A percentile compares a stretch with the other conserved stretches of the same genome.
Conservation (phyloP, 495 filamentous ascomycete genomes). For the Thermothielavioides terrestris region DNA sequence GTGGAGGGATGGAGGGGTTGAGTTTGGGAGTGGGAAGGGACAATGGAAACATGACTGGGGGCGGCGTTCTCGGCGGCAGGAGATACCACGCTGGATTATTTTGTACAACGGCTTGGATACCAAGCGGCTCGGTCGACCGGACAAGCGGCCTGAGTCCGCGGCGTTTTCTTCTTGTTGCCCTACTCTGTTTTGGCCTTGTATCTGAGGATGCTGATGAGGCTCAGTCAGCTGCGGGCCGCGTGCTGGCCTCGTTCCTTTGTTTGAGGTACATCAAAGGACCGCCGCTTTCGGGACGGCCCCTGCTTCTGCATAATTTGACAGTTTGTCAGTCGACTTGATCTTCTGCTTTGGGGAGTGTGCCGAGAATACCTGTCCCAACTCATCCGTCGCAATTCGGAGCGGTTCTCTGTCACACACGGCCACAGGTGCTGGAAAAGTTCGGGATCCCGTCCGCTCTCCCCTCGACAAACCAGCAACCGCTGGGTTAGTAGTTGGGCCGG, state of each 20-base stretch:
- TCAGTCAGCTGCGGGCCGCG: neutral
- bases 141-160: neutral
- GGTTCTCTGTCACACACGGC: too few relatives aligned
- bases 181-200: too few relatives aligned
- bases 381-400: too few relatives aligned
- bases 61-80: neutral
- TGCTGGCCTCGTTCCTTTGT: neutral
- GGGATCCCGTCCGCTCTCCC: conserved; percentile 46
- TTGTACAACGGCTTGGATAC: neutral
- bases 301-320: too few relatives aligned
- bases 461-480: conserved; percentile 18
- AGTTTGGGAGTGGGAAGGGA: neutral
- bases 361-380: too few relatives aligned
- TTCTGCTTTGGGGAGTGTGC: too few relatives aligned
- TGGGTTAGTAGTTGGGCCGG: neutral
- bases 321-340: too few relatives aligned
- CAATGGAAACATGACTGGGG: neutral
- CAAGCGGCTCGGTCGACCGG: neutral
- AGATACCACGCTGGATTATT: neutral
- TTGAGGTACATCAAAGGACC: too few relatives aligned
- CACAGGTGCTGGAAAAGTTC: too few relatives aligned
- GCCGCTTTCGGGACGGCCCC: too few relatives aligned
- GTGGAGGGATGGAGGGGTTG: neutral
- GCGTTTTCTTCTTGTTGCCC: too few relatives aligned
- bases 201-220: neutral